These are phyloP conservation scores for Yamadazyma mexicana DNA, from an alignment of 1,139 yeast species.

Conservation along the genomic window DNA sequence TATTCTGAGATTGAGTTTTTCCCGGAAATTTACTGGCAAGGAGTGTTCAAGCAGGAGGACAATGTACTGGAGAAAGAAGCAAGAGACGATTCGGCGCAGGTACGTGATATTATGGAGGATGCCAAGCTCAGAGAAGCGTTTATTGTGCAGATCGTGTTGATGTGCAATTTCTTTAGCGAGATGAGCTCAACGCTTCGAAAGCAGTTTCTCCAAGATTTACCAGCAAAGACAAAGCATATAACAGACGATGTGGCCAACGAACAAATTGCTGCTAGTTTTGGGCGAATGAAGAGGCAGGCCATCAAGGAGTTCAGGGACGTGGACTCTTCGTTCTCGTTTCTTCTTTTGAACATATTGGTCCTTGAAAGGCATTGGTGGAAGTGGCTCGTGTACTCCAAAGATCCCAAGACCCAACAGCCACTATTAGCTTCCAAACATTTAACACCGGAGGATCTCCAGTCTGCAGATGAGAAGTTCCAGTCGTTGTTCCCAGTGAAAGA, in stretches of 20 bases:
- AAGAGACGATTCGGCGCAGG: constrained; percentile 27
- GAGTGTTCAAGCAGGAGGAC: constrained; percentile 26
- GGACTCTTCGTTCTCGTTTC: constrained; percentile 28
- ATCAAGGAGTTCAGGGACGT: constrained; percentile 19
- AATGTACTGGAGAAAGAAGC: no score
- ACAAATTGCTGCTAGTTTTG: constrained; percentile 20
- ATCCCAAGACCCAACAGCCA: constrained; percentile 29
- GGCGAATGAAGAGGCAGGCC: constrained; percentile 29
- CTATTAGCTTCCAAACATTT: constrained; percentile 27
- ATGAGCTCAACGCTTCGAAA: constrained; percentile 23
- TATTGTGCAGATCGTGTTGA: constrained; percentile 33
- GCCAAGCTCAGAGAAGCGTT: constrained; percentile 30
- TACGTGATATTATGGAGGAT: constrained; percentile 26
- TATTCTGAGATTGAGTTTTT: constrained; percentile 25
- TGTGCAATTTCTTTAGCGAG: constrained; percentile 32
- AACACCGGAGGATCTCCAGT: constrained; percentile 22
- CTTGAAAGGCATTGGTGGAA: constrained; percentile 44
- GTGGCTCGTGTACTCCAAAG: constrained; percentile 44
- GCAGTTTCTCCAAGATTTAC: constrained; percentile 25
- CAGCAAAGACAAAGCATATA: constrained; percentile 34
- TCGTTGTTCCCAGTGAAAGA: constrained; percentile 29
- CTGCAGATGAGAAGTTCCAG: constrained; percentile 18
- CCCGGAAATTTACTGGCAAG: constrained; percentile 39
- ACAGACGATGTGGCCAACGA: constrained; percentile 36
- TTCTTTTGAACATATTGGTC: constrained; percentile 27